phyloP scores from a whole-genome alignment of 805 yeast genomes.

The Hanseniaspora nectarophila region DNA sequence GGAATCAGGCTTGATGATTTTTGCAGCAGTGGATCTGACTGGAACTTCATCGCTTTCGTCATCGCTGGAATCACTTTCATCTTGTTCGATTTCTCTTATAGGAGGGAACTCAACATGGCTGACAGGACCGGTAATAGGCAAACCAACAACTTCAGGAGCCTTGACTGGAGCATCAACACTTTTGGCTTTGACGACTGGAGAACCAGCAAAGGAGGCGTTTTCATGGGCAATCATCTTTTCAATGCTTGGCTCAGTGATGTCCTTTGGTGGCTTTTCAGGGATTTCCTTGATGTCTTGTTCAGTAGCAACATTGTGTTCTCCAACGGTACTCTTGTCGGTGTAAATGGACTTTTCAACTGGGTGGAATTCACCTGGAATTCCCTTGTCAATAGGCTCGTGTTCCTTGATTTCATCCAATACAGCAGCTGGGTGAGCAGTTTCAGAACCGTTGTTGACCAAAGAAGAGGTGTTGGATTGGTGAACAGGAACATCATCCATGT shows the following conservation, averaged over 20 bases:
- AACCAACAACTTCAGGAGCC: background rate
- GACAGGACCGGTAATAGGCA: constrained; percentile 15
- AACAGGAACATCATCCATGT: constrained; percentile 29
- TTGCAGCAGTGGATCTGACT: too few species aligned
- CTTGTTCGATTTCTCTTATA: constrained; percentile 42
- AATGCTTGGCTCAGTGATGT: background rate
- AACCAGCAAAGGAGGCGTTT: constrained; percentile 14
- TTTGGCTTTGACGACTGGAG: constrained; percentile 1
- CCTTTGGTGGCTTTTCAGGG: constrained; percentile 8
- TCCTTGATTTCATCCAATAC: background rate
- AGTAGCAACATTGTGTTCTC: background rate
- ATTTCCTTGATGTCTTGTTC: constrained; percentile 1
- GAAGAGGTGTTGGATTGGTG: constrained; percentile 81
- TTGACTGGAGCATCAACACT: background rate
- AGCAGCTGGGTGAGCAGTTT: constrained; percentile 34
- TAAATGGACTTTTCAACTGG: background rate
- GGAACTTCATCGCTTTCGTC: constrained; percentile 29
- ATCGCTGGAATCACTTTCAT: constrained; percentile 40
- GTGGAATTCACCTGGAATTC: constrained; percentile 24
- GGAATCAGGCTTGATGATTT: too few species aligned
- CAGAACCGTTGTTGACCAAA: constrained; percentile 83
- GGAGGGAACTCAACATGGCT: constrained; percentile 44
- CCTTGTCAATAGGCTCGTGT: constrained; percentile 21
- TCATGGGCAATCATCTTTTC: constrained; percentile 9
- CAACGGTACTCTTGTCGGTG: constrained; percentile 3